Evolutionary conservation across 768 basidiomycete species (phyloP), one percentile per base, ranked within the genome.

Genomic region (Coprinopsis sp.): DNA sequence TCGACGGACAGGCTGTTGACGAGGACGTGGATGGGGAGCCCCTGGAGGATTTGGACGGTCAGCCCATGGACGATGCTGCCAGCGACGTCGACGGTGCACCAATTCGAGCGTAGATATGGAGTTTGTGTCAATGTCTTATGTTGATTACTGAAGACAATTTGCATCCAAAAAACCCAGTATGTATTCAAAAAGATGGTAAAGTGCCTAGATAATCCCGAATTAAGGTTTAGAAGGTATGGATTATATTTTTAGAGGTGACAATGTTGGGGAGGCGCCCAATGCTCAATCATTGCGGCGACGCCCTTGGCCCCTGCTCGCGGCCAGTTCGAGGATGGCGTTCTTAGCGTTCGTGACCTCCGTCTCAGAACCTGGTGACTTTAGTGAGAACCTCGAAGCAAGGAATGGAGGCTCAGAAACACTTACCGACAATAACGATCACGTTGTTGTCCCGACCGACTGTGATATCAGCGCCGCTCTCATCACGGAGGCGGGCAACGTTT

Each of bases 391-490:
- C n/a, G 19, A 21, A 34, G 28, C 25, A n/a, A 24, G 28, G 28
- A 41, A 29, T 28, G 11, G 16, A 37, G 42, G n/a, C 33, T 24
- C 16, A 22, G 42, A 24, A 44, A 24, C 4, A 69, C 83, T 53
- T 58, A 91, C 91, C 93, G 40, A 85, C 81, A 59, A 97, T 86
- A 53, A 87, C 79, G 57, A 96, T 94, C 24, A 82, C 83, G 64
- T 74, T 89, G 60, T 87, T 87, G 52, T 93, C 92, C 53, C 89
- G 81, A 63, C 90, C 82, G 45, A 97, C 90, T 33, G 81, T 89
- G 56, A 97, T 92, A 60, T 95, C 91, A 45, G 93, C 87, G 33
- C 91, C 89, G 43, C 88, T 95, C 66, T 92, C 91, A 42, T 77
- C 78, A 46, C 93, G 82, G 43, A 97, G 76, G 39, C 93, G 86